phyloP scores from a whole-genome alignment of 2,329 filamentous ascomycete species.

The Pseudogymnoascus pannorum region DNA sequence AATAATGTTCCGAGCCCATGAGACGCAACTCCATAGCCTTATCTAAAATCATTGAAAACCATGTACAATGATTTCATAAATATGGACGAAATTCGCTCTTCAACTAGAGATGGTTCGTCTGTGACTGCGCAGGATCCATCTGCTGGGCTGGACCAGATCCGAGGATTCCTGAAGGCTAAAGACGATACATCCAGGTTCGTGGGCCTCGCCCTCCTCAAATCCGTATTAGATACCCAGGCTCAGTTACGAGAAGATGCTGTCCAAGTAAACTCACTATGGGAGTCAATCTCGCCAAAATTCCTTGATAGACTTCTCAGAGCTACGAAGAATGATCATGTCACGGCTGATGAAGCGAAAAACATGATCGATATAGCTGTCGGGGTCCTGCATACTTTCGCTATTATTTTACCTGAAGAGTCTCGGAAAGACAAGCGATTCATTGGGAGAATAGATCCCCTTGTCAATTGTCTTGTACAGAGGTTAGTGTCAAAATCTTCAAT shows the following conservation, averaged over 20 bases:
- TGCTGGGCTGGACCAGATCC: slow-evolving; percentile 40
- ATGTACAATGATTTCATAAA: background rate
- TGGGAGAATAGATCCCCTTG: slow-evolving; percentile 45
- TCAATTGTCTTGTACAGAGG: slow-evolving; percentile 48
- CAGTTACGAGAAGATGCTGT: slow-evolving; percentile 42
- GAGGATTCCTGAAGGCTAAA: slow-evolving; percentile 48
- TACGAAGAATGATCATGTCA: slow-evolving; percentile 33
- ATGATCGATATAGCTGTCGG: slow-evolving; percentile 59
- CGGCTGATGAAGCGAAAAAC: slow-evolving; percentile 41
- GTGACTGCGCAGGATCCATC: slow-evolving; percentile 14
- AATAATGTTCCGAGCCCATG: background rate
- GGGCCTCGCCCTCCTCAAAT: slow-evolving; percentile 57
- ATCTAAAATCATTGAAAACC: background rate
- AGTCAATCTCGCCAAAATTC: slow-evolving; percentile 53
- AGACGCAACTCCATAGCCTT: background rate
- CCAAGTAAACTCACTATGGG: slow-evolving; percentile 47
- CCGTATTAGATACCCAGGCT: slow-evolving; percentile 54
- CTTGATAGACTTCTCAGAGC: slow-evolving; percentile 55
- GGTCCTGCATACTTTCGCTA: slow-evolving; percentile 54
- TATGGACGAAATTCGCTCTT: background rate
- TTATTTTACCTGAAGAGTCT: slow-evolving; percentile 45
- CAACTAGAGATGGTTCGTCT: slow-evolving; percentile 2
- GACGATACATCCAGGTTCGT: slow-evolving; percentile 64
- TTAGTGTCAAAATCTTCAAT: slow-evolving; percentile 24
- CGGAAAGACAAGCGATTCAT: slow-evolving; percentile 41